phyloP scores from a whole-genome alignment of 1,284 basidiomycete species.

The Mycosarcoma mackinlayi region DNA sequence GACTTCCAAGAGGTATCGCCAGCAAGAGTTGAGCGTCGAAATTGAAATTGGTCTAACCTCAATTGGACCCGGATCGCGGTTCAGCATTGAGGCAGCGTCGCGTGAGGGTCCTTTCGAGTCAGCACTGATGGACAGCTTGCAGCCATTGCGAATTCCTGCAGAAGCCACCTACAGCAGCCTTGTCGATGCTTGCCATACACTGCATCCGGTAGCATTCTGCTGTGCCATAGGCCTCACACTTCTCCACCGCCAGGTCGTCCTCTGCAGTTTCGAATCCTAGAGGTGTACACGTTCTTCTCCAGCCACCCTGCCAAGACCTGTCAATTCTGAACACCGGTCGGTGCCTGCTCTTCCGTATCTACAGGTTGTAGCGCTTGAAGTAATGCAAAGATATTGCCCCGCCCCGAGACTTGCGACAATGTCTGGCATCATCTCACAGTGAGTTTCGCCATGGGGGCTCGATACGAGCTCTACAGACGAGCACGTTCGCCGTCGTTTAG shows the following conservation, averaged over 20 bases:
- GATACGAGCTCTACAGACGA: neutral
- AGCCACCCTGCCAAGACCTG: conserved; percentile 20
- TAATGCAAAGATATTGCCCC: neutral
- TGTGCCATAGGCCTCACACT: no score
- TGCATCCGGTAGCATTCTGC: no score
- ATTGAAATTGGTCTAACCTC: conserved; percentile 6
- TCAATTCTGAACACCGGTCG: conserved; percentile 6
- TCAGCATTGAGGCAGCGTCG: neutral
- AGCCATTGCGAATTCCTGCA: no score
- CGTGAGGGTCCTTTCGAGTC: neutral
- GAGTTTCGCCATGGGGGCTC: no score
- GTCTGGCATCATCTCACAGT: conserved; percentile 3
- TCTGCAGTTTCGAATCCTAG: neutral
- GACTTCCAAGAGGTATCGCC: no score
- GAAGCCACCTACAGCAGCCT: no score
- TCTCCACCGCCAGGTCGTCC: no score
- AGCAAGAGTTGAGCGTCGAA: no score
- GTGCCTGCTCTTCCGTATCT: conserved; percentile 2
- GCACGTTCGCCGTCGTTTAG: conserved; percentile 8
- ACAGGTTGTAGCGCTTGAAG: neutral
- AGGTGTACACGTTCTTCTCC: conserved; percentile 10
- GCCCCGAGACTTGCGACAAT: no score
- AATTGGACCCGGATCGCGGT: neutral
- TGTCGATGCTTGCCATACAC: no score
- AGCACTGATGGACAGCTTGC: neutral